Conservation (phyloP, 2,329 filamentous ascomycete species). For the Alternaria novae-zelandiae region DNA sequence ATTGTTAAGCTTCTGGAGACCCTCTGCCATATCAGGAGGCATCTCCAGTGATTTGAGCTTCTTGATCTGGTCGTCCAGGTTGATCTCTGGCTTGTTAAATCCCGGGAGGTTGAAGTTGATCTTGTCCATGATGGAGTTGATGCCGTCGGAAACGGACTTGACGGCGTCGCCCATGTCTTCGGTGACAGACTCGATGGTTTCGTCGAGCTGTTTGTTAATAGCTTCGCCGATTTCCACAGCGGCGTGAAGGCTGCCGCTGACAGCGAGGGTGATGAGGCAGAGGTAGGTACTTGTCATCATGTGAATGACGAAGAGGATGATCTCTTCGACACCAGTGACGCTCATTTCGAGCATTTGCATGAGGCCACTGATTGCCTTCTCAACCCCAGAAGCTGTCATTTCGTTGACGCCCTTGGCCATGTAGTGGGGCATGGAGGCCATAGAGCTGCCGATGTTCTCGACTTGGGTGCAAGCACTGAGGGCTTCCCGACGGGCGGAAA, state of each 20-base stretch:
- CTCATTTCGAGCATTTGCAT: slow-evolving; percentile 79
- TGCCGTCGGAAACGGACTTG: slow-evolving; percentile 41
- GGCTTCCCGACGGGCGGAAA: slow-evolving; percentile 78
- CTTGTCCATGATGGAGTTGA: slow-evolving; percentile 50
- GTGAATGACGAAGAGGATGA: slow-evolving; percentile 91
- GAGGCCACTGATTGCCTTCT: slow-evolving; percentile 79
- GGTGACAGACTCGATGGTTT: slow-evolving; percentile 65
- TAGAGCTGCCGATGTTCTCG: slow-evolving; percentile 88
- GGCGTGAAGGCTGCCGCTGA: slow-evolving; percentile 78
- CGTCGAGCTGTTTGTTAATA: slow-evolving; percentile 66
- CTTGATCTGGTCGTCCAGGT: slow-evolving; percentile 70
- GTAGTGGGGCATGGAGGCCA: slow-evolving; percentile 99
- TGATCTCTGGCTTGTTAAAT: slow-evolving; percentile 60
- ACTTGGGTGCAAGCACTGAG: slow-evolving; percentile 89
- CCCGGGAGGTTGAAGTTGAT: slow-evolving; percentile 52
- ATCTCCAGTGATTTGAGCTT: slow-evolving; percentile 75
- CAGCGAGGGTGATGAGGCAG: slow-evolving; percentile 83
- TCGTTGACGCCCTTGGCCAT: slow-evolving; percentile 88
- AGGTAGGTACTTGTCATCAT: slow-evolving; percentile 89
- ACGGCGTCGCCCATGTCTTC: slow-evolving; percentile 54
- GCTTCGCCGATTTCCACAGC: slow-evolving; percentile 68
- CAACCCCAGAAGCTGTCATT: slow-evolving; percentile 79
- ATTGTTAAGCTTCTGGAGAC: slow-evolving; percentile 74
- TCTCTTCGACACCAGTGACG: slow-evolving; percentile 81
- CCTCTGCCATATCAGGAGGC: slow-evolving; percentile 69